Base-by-base conservation (phyloP, 306 rosid species). In the Rosa chinensis region DNA sequence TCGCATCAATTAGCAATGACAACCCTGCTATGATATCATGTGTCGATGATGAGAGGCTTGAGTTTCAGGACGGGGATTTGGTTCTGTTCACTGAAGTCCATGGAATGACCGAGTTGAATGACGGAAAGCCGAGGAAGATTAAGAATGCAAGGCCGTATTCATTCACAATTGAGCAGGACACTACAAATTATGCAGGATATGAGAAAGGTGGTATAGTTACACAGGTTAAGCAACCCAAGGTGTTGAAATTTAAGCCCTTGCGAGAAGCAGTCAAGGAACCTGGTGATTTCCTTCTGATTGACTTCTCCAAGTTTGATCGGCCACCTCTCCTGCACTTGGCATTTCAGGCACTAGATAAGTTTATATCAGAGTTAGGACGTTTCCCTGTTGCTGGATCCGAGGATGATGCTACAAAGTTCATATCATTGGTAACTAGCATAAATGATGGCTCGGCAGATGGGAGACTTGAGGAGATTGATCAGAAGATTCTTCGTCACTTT, bases 21-120 rank as follows among this genome's bases (percentile, higher is more conserved):
- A 74, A 79, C 64, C 82, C 82, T 35, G 82, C 72, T 70, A 69
- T 79, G 10, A 25, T 79, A 79, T 58, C 82, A 59, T 79, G 82
- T 37, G 82, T 79, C 10, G 82, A 79, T 79, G 82, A 79, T 61
- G 82, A 79, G 63, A 79, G 82, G 63, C 82, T 79, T 61, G 82
- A 72, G 52, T 79, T 79, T 62, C 77, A 79, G 52, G 82, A 79
- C 6, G 82, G 77, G 25, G 82, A 79, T 71, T 40, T 72, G 47
- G 82, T 79, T 79, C 50, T 79, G 71, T 79, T 79, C 63, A 58
- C 72, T n/a, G 82, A 79, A 72, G 71, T 79, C 28, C 77, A 61
- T 58, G 82, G 82, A 71, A 79, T 79, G 82, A 58, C 50, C 1
- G 82, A 79, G 17, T 48, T 79, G 72, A 79, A 72, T 72, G 82